Conservation (phyloP, 2,329 filamentous ascomycete species). For the Metarhizium guizhouense region DNA sequence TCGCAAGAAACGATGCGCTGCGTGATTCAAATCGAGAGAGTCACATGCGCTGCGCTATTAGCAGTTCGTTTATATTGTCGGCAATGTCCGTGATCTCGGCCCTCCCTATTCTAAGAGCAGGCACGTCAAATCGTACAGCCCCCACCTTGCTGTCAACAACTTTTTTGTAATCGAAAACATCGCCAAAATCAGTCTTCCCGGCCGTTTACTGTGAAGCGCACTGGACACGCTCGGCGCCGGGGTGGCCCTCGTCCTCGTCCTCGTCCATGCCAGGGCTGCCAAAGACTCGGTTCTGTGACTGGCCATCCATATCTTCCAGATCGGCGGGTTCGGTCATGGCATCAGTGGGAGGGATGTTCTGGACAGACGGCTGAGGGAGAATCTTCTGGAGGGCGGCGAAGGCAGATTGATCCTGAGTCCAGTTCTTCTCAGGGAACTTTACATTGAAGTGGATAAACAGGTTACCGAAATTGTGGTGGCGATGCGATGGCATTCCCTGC, state of each 20-base stretch:
- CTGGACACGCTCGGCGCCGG: conserved; percentile 73
- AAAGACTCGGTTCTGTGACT: conserved; percentile 56
- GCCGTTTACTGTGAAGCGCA: conserved; percentile 74
- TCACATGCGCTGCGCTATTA: conserved; percentile 3
- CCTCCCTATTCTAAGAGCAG: background rate
- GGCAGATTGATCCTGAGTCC: conserved; percentile 56
- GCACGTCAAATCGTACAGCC: background rate
- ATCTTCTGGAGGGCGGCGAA: conserved; percentile 75
- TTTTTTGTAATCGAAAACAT: background rate
- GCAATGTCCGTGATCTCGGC: conserved; percentile 10
- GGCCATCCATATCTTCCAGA: conserved; percentile 74
- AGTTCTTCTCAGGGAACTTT: conserved; percentile 83
- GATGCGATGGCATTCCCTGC: conserved; percentile 93
- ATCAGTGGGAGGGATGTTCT: conserved; percentile 64
- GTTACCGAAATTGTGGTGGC: conserved; percentile 93
- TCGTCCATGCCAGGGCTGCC: conserved; percentile 55
- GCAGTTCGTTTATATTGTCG: conserved; percentile 8
- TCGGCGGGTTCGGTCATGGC: conserved; percentile 87
- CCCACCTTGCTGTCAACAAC: background rate
- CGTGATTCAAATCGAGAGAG: conserved; percentile 9
- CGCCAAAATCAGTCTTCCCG: background rate
- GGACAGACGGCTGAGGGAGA: conserved; percentile 60
- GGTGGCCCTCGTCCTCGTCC: conserved; percentile 70
- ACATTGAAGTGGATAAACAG: conserved; percentile 96
- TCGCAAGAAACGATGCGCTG: conserved; percentile 6